Conservation (phyloP, 1,284 basidiomycete species). For the Irpex sp. region DNA sequence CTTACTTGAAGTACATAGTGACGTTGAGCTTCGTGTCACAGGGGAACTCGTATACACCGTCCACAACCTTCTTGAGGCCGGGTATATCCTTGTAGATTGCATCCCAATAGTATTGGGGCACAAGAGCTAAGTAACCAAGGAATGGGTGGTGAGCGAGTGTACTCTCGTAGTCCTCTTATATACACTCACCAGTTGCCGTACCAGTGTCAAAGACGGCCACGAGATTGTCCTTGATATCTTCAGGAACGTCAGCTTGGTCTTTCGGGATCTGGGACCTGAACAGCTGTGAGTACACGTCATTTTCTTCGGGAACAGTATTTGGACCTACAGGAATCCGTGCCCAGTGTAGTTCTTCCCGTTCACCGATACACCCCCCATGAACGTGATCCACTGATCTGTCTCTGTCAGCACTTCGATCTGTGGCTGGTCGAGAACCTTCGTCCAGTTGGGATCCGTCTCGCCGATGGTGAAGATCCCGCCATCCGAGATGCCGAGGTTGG, state of each 20-base stretch:
- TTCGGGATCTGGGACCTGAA: background rate
- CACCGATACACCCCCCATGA: conserved; percentile 10
- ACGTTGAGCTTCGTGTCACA: conserved; percentile 19
- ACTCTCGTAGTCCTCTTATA: background rate
- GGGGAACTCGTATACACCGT: conserved; percentile 11
- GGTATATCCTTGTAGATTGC: conserved; percentile 19
- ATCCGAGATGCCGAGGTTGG: conserved; percentile 5
- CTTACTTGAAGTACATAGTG: conserved; percentile 17
- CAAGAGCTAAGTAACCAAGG: background rate
- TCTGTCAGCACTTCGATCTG: background rate
- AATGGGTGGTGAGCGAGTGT: background rate
- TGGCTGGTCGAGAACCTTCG: background rate
- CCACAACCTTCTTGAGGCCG: conserved; percentile 11
- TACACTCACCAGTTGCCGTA: conserved; percentile 12
- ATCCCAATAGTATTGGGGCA: conserved; percentile 16
- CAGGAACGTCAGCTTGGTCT: background rate
- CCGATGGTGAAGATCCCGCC: conserved; percentile 11
- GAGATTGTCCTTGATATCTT: background rate
- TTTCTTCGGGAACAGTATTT: background rate
- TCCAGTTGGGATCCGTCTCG: conserved; percentile 3
- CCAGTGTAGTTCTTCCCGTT: conserved; percentile 7
- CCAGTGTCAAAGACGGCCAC: conserved; percentile 16
- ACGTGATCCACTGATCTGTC: conserved; percentile 1
- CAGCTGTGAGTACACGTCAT: background rate
- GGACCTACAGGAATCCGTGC: conserved; percentile 5